Conservation (phyloP, 2,329 filamentous ascomycete species). For the Pleoardoris graminearum region DNA sequence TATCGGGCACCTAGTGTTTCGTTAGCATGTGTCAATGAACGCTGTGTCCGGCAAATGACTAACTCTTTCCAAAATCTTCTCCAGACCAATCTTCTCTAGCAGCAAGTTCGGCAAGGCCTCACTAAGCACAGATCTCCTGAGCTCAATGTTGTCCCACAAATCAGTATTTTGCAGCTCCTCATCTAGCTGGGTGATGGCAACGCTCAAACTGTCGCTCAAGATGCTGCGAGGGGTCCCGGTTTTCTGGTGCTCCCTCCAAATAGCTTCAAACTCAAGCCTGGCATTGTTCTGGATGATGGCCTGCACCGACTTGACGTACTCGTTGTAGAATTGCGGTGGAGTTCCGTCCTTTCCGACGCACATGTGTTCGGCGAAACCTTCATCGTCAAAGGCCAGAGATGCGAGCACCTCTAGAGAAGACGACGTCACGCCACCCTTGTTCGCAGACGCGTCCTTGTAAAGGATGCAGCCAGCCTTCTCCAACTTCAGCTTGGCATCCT, state of each 20-base stretch:
- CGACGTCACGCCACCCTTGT: constrained; percentile 98
- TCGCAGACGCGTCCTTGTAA: constrained; percentile 97
- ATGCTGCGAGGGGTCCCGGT: constrained; percentile 79
- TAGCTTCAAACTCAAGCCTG: constrained; percentile 91
- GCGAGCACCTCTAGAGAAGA: constrained; percentile 96
- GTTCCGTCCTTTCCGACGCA: constrained; percentile 78
- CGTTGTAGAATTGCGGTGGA: constrained; percentile 86
- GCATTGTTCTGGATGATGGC: constrained; percentile 89
- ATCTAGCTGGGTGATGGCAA: constrained; percentile 93
- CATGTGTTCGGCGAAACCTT: constrained; percentile 89
- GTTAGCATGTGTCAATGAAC: constrained; percentile 23
- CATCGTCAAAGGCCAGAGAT: constrained; percentile 90
- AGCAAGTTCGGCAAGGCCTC: constrained; percentile 87
- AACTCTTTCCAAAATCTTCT: constrained; percentile 80
- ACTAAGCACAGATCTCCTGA: constrained; percentile 75
- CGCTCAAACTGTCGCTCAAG: constrained; percentile 87
- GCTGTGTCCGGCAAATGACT: constrained; percentile 43
- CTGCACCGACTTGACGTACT: constrained; percentile 91
- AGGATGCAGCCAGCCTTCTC: constrained; percentile 94
- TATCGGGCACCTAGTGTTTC: constrained; percentile 70
- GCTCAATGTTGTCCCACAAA: constrained; percentile 80
- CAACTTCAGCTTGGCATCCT: constrained; percentile 93
- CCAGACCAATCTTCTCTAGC: constrained; percentile 85
- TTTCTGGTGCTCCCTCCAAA: constrained; percentile 90
- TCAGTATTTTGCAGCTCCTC: constrained; percentile 94